A percentile compares a stretch with the other conserved stretches of the same genome.
Conservation (phyloP, 305 asterid genomes). For the Ilex paraguariensis region DNA sequence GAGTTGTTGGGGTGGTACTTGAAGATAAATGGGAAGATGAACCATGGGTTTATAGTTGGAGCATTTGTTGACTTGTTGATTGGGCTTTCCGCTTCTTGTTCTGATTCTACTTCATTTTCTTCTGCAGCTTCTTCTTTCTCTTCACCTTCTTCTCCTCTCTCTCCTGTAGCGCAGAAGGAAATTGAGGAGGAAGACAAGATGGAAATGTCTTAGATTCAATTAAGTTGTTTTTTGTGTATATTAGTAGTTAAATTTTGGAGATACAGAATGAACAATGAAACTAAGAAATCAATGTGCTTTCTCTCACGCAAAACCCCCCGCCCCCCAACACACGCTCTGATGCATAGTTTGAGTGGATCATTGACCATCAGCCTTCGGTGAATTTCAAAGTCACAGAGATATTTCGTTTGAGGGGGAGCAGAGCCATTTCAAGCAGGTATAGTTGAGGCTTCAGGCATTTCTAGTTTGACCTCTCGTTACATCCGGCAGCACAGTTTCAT, state of each 20-base stretch:
- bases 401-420: no score
- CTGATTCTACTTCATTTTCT: slow-evolving; percentile 31
- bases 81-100: slow-evolving; percentile 15
- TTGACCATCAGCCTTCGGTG: no score
- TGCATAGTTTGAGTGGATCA: no score
- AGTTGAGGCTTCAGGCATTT: no score
- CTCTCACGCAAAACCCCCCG: background rate
- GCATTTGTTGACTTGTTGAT: slow-evolving; percentile 65
- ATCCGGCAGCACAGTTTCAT: no score
- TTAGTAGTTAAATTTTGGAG: slow-evolving; percentile 14
- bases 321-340: no score
- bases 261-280: slow-evolving; percentile 4
- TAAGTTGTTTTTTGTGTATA: slow-evolving; percentile 5
- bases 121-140: slow-evolving; percentile 43
- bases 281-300: background rate
- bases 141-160: slow-evolving; percentile 27
- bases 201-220: slow-evolving; percentile 16
- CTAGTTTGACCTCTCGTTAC: no score
- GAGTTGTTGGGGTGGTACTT: slow-evolving; percentile 62
- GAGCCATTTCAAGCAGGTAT: no score
- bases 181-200: slow-evolving; percentile 13
- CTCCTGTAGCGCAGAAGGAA: slow-evolving; percentile 10
- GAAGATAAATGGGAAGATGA: slow-evolving; percentile 48
- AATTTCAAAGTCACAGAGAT: no score
- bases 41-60: slow-evolving; percentile 57